These are phyloP conservation scores for Hymenoscyphus linearis DNA, from an alignment of 2,329 filamentous ascomycete species.

Conservation along the genomic window DNA sequence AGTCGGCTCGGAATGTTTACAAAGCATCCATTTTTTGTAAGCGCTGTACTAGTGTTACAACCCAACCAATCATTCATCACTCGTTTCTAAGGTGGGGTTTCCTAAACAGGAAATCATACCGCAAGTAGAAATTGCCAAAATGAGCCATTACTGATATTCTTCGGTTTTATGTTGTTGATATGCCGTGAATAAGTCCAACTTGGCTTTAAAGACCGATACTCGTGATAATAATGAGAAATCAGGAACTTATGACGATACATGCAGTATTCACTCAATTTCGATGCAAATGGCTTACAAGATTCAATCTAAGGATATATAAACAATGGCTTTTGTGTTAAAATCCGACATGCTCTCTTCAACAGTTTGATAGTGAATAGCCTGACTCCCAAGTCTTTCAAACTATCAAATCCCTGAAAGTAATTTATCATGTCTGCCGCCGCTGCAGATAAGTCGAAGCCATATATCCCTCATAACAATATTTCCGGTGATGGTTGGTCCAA, in stretches of 20 bases:
- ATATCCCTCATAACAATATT: constrained; percentile 36
- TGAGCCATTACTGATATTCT: not conserved
- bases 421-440: not conserved
- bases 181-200: not conserved
- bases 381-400: not conserved
- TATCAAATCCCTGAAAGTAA: not conserved
- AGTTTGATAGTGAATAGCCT: not conserved
- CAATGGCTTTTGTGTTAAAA: not conserved
- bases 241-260: not conserved
- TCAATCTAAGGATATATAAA: not conserved
- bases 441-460: constrained; percentile 29
- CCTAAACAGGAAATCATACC: not conserved
- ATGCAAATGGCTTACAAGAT: not conserved
- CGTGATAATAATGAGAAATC: not conserved
- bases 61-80: not conserved
- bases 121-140: not conserved
- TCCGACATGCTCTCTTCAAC: not conserved
- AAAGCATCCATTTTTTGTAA: not conserved
- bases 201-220: not conserved
- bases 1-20: not conserved
- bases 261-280: not conserved
- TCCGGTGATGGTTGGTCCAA: constrained; percentile 41
- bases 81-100: not conserved
- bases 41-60: not conserved
- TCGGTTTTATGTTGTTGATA: not conserved